Evolutionary conservation across 345 rosid species (phyloP), one percentile per base, ranked within the genome.

Genomic region (Salix arbutifolia): DNA sequence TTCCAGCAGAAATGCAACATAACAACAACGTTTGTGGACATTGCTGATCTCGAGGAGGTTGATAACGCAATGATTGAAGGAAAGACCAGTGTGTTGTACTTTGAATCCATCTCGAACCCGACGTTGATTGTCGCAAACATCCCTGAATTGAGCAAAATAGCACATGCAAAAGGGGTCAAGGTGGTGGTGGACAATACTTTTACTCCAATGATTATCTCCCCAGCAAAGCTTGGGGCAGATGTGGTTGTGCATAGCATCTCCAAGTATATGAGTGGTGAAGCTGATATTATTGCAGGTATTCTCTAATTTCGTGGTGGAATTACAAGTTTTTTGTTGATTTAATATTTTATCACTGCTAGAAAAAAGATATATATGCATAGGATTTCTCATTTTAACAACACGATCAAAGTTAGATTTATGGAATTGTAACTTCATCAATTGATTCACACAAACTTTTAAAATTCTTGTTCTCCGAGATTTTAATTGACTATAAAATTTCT

Each of bases 181-280:
- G 97, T 86, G 61, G 95, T 93, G 11, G 99, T 93, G 3, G 99
- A 96, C 80, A 96, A 96, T 81, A 92, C 99, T 8, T 94, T 96
- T 67, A 80, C 98, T 2, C 99, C 99, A 2, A 88, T 96, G 94
- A 91, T 96, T 33, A 82, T 96, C n/a, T 93, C 99, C 35, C 98
- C 98, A 31, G 97, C 97, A 7, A 81, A 85, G 56, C 91, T 93
- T n/a, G 99, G 99, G 26, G 99, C 99, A 4, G 98, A 93, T 48
- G 97, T 92, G 52, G 99, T 93, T 46, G 85, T 94, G 30, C 99
- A 96, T 53, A 96, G 99, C 78, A 88, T 92, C 82, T 88, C 99
- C 70, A 96, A 96, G 85, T 96, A 91, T 80, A 90, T 96, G 14
- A 93, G 99, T 72, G 98, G 99, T 21, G 99, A 92, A 77, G 98